Base-by-base conservation (phyloP, 768 basidiomycete genomes). In the Tylopilus cervinicoccineus region DNA sequence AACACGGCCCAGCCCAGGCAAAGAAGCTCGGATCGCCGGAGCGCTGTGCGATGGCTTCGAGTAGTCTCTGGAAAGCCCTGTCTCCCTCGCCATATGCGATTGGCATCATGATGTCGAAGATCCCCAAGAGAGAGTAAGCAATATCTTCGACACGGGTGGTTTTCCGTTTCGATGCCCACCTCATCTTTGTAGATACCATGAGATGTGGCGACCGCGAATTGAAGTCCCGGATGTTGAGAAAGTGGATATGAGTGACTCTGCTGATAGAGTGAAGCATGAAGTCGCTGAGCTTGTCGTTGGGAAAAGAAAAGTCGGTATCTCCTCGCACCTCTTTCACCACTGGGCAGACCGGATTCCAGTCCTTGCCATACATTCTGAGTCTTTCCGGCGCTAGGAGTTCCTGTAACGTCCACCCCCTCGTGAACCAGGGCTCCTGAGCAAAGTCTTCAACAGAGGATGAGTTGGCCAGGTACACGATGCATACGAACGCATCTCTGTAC, bases 51-150 rank as follows among this genome's bases (percentile, higher is more conserved):
- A 52, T 52, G 12, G 38, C 48, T 17, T 52, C 48, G 26, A 52
- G 29, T 1, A 52, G 32, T 40, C 51, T 51, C 11, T 38, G 27
- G 26, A 52, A 52, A 7, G 51, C 48, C 26, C 31, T 50, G n/a
- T 50, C 51, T n/a, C 50, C 47, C 14, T 48, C 39, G 1, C 50
- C 49, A 17, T 51, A 51, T n/a, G 46, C 27, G 8, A 51, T 48
- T 3, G 50, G 46, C 31, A 50, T 39, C 36, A 32, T 39, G 19
- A 51, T 40, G 23, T 51, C 50, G n/a, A 51, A 50, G 33, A 51
- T 28, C n/a, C 49, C 49, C 8, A 50, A 16, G 10, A 50, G 49
- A 8, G 34, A 50, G 32, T 50, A 50, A 26, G 50, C 39, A 5
- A 20, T 13, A 6, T 51, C 51, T 33, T 52, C 48, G 6, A 36